These are phyloP conservation scores for Blastobotrys proliferans DNA, from an alignment of 1,139 yeast genomes.

Conservation along the genomic window DNA sequence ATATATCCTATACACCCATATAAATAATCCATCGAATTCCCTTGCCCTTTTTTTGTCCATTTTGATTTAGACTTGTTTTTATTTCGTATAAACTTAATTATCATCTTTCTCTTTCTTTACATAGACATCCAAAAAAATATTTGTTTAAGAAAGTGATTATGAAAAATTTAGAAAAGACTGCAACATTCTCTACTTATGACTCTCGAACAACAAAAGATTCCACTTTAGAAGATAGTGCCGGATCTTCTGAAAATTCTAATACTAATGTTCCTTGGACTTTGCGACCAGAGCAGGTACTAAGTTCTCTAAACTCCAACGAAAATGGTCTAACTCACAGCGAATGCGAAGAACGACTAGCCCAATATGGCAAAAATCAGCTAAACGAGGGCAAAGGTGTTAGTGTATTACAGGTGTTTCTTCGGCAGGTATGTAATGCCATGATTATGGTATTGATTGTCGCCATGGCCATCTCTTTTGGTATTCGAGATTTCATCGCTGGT, in stretches of 20 bases:
- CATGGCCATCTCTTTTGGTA: constrained; percentile 71
- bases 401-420: constrained; percentile 53
- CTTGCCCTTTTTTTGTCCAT: too few species aligned
- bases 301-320: constrained; percentile 39
- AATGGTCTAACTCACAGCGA: constrained; percentile 47
- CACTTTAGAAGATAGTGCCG: not conserved
- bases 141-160: not conserved
- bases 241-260: not conserved
- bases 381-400: constrained; percentile 62
- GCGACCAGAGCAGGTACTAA: constrained; percentile 17
- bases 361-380: constrained; percentile 56
- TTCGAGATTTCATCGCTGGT: constrained; percentile 77
- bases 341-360: constrained; percentile 35
- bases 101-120: too few species aligned
- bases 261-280: constrained; percentile 35
- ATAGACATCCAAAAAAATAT: too few species aligned
- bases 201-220: too few species aligned
- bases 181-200: not conserved
- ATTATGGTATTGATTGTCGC: constrained; percentile 68
- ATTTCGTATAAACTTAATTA: too few species aligned
- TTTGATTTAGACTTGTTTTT: too few species aligned
- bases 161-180: not conserved
- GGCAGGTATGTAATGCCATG: constrained; percentile 79
- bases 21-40: too few species aligned
- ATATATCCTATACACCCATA: too few species aligned